Evolutionary conservation across 2,329 filamentous ascomycete genomes (phyloP).

Genomic region (Fusarium transvaalense): DNA sequence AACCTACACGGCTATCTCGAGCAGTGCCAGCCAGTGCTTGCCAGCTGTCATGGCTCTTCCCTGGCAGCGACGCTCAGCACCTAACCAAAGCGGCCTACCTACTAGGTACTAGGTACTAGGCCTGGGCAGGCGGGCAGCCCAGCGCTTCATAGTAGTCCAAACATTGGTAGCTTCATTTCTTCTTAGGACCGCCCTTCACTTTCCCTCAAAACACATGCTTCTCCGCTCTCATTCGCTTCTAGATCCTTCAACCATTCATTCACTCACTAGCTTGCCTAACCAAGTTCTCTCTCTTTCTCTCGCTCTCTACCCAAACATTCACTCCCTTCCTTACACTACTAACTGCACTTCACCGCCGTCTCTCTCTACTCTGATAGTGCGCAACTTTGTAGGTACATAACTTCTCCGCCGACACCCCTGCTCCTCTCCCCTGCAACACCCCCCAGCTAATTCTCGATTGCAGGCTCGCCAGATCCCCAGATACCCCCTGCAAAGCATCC

Average conservation of each 20-base stretch:
- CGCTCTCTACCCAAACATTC: conserved; percentile 7
- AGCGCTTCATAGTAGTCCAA: conserved; percentile 30
- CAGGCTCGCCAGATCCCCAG: conserved; percentile 40
- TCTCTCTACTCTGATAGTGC: conserved; percentile 14
- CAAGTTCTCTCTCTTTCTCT: neutral
- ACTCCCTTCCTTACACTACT: conserved; percentile 9
- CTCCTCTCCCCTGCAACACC: conserved; percentile 14
- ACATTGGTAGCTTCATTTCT: conserved; percentile 47
- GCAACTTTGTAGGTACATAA: neutral
- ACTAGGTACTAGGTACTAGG: too few relatives aligned
- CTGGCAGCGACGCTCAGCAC: neutral
- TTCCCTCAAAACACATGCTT: conserved; percentile 24
- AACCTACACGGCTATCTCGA: too few relatives aligned
- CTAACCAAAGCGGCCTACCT: neutral
- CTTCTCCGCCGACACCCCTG: conserved; percentile 14
- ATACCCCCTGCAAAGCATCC: conserved; percentile 40
- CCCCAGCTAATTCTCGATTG: conserved; percentile 36
- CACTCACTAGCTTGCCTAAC: too few relatives aligned
- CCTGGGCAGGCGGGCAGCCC: conserved; percentile 14
- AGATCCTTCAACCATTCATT: conserved; percentile 3
- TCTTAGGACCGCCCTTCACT: conserved; percentile 32
- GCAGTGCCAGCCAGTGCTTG: conserved; percentile 24
- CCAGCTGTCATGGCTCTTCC: conserved; percentile 15
- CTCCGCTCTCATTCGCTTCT: conserved; percentile 16
- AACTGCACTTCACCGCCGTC: conserved; percentile 18